Percentiles rank a stretch among this genome's conserved stretches.
Evolutionary conservation across 1,139 yeast species (phyloP).

Genomic region (Suhomyces taliae): DNA sequence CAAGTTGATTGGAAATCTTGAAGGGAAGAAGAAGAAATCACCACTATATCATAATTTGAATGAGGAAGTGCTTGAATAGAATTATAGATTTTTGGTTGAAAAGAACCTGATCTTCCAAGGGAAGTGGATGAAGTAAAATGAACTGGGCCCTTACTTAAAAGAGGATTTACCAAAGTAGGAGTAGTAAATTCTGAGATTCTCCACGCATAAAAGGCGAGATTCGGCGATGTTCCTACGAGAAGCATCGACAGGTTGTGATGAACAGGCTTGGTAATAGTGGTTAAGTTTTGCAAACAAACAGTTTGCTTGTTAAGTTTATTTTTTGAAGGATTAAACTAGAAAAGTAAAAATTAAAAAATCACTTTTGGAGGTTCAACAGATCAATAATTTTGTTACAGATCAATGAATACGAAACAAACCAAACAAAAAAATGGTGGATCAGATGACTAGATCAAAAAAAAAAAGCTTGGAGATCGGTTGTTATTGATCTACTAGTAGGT

Average conservation of each 20-base stretch:
- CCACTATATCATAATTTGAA: conserved; percentile 34
- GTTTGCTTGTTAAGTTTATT: not conserved
- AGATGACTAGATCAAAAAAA: too few species aligned
- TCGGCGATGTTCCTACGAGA: conserved; percentile 49
- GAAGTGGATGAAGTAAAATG: conserved; percentile 7
- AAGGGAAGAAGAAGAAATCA: conserved; percentile 38
- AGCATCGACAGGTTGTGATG: conserved; percentile 4
- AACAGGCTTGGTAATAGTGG: not conserved
- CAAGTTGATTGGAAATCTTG: conserved; percentile 43
- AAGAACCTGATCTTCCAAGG: conserved; percentile 10
- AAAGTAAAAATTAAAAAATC: too few species aligned
- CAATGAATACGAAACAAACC: too few species aligned
- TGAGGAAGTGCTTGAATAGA: conserved; percentile 20
- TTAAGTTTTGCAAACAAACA: not conserved
- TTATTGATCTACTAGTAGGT: too few species aligned
- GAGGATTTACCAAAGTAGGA: conserved; percentile 29
- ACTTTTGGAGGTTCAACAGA: too few species aligned
- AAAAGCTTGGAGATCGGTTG: too few species aligned
- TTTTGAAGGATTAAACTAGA: too few species aligned
- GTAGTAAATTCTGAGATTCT: conserved; percentile 30
- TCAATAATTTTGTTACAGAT: too few species aligned
- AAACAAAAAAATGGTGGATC: too few species aligned
- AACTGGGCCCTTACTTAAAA: conserved; percentile 6
- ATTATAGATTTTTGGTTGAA: conserved; percentile 24
- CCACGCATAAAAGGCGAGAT: conserved; percentile 53